A percentile compares a stretch with the other conserved stretches of the same genome.
Evolutionary conservation across 305 asterid species (phyloP).

Genomic region (Rubia peregrina): DNA sequence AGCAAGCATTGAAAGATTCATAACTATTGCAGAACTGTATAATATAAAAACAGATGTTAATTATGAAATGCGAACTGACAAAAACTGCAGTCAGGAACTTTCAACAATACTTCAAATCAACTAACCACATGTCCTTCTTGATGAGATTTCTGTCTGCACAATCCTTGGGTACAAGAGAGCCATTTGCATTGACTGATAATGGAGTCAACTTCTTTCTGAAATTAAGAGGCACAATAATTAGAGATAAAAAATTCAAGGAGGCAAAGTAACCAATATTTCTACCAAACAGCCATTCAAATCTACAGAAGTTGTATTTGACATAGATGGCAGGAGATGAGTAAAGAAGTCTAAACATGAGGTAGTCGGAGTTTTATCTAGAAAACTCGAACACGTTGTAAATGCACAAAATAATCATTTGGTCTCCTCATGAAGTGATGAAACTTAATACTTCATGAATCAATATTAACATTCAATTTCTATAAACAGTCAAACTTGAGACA

Average conservation of each 20-base stretch:
- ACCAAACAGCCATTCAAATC: neutral
- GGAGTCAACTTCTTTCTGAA: conserved; percentile 72
- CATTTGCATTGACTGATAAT: conserved; percentile 88
- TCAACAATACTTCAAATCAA: conserved; percentile 12
- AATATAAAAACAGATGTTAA: neutral
- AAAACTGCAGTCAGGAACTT: neutral
- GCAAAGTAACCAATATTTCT: neutral
- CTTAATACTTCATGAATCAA: neutral
- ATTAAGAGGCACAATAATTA: conserved; percentile 10
- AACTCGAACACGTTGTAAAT: neutral
- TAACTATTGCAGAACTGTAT: neutral
- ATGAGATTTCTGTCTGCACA: conserved; percentile 62
- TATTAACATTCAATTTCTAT: neutral
- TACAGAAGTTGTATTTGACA: neutral
- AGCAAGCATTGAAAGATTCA: neutral
- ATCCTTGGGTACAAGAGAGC: conserved; percentile 63
- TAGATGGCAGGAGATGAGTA: neutral
- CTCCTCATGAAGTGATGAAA: neutral
- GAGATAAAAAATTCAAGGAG: neutral
- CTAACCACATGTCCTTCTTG: conserved; percentile 74
- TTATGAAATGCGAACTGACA: neutral
- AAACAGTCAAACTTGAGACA: neutral
- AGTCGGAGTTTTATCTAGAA: neutral
- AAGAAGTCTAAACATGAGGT: neutral
- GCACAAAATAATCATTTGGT: neutral